These are phyloP conservation scores for Moniliophthora roreri DNA, from an alignment of 1,284 basidiomycete species.

Conservation along the genomic window DNA sequence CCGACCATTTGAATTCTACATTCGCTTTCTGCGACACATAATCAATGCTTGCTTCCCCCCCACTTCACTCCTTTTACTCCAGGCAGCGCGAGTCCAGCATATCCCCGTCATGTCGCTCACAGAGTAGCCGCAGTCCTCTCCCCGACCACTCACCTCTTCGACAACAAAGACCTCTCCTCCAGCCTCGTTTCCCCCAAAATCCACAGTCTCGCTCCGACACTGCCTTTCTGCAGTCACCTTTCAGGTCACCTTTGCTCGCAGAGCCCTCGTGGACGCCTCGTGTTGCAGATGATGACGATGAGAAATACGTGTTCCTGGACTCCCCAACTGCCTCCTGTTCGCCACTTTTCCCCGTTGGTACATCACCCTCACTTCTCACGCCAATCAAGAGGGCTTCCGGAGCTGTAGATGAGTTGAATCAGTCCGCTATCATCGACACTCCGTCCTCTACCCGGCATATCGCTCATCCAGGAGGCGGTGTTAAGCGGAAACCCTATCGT, in stretches of 20 bases:
- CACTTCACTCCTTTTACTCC: conserved; percentile 31
- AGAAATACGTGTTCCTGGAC: conserved; percentile 52
- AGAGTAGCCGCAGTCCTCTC: conserved; percentile 40
- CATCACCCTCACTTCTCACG: conserved; percentile 49
- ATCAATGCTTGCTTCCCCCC: conserved; percentile 42
- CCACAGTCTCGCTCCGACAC: conserved; percentile 41
- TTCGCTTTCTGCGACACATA: conserved; percentile 14
- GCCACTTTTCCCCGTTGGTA: conserved; percentile 39
- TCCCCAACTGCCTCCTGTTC: conserved; percentile 37
- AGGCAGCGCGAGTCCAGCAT: conserved; percentile 38
- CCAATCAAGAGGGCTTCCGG: conserved; percentile 50
- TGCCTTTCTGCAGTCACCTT: conserved; percentile 34
- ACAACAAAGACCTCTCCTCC: conserved; percentile 35
- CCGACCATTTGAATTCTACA: conserved; percentile 1
- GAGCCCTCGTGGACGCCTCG: too few relatives aligned
- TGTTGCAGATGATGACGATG: conserved; percentile 48
- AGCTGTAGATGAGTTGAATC: conserved; percentile 13
- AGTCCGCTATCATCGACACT: conserved; percentile 5
- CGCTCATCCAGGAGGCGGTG: conserved; percentile 42
- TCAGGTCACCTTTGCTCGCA: conserved; percentile 33
- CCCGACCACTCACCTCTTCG: conserved; percentile 63
- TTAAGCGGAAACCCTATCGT: conserved; percentile 57
- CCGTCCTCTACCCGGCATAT: conserved; percentile 2
- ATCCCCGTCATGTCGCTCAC: conserved; percentile 44
- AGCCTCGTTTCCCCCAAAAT: conserved; percentile 45